phyloP scores from a whole-genome alignment of 495 filamentous ascomycete species.

The Pyrenula massariospora region DNA sequence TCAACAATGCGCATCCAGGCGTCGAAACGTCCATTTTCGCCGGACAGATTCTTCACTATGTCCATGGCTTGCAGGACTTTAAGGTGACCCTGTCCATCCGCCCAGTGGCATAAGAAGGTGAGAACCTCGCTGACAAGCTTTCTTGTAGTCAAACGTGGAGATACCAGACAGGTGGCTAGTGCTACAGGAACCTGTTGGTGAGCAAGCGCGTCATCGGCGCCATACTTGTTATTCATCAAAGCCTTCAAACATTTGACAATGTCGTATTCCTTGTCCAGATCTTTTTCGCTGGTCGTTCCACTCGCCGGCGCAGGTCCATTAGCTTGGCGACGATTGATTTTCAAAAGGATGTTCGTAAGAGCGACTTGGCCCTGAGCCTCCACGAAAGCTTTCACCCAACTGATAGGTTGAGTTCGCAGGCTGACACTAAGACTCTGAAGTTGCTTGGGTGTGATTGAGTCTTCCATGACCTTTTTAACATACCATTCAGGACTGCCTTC shows the following conservation, averaged over 20 bases:
- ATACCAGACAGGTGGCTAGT: constrained; percentile 75
- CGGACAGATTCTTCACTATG: constrained; percentile 75
- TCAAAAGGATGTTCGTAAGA: constrained; percentile 81
- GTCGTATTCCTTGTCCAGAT: constrained; percentile 91
- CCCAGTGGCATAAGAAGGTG: constrained; percentile 97
- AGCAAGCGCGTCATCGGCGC: constrained; percentile 87
- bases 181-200: constrained; percentile 86
- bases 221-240: constrained; percentile 98
- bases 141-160: constrained; percentile 78
- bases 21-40: constrained; percentile 93
- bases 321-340: constrained; percentile 80
- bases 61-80: constrained; percentile 93
- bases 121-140: constrained; percentile 94
- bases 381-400: constrained; percentile 92
- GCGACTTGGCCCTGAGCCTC: constrained; percentile 97
- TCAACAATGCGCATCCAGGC: constrained; percentile 98
- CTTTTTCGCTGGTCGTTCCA: constrained; percentile 63
- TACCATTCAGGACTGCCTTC: constrained; percentile 98
- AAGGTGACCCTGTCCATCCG: constrained; percentile 80
- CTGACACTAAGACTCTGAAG: constrained; percentile 86
- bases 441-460: constrained; percentile 83
- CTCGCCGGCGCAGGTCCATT: constrained; percentile 56
- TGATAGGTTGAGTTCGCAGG: constrained; percentile 89
- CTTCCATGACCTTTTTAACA: constrained; percentile 93
- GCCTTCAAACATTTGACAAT: constrained; percentile 96